These are phyloP conservation scores for Pythium sukuiense DNA, from an alignment of 352 stramenopile species.

Conservation along the genomic window DNA sequence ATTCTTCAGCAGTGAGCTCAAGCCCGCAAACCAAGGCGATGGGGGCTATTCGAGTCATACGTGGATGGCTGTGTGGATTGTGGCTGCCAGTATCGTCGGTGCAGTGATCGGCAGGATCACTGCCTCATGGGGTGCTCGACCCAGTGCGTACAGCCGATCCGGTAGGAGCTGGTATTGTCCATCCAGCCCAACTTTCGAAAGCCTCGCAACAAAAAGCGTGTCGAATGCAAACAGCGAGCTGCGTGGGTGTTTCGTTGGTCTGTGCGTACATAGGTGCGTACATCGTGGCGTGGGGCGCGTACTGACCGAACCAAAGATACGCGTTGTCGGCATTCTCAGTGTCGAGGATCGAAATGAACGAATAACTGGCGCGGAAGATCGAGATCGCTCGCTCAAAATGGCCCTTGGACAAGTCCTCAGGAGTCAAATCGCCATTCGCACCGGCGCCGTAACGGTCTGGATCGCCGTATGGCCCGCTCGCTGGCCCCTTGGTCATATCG, in stretches of 20 bases:
- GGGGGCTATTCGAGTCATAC: conserved; percentile 48
- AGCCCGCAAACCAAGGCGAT: neutral
- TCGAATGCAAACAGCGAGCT: conserved; percentile 68
- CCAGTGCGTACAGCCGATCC: conserved; percentile 45
- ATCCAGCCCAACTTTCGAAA: no score
- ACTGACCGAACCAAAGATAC: conserved; percentile 89
- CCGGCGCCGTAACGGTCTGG: conserved; percentile 84
- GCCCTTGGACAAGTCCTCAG: conserved; percentile 44
- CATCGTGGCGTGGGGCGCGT: conserved; percentile 81
- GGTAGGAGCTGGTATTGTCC: no score
- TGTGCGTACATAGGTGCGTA: conserved; percentile 90
- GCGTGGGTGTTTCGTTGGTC: conserved; percentile 40
- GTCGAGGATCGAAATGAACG: conserved; percentile 70
- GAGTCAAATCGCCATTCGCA: conserved; percentile 45
- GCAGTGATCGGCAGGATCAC: conserved; percentile 55
- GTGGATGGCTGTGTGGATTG: conserved; percentile 40
- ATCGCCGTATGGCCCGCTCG: conserved; percentile 87
- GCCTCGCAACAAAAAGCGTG: no score
- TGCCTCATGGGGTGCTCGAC: conserved; percentile 27
- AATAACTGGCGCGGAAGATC: conserved; percentile 91
- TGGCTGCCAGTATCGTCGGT: conserved; percentile 47
- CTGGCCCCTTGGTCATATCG: conserved; percentile 79
- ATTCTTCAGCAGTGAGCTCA: conserved; percentile 44
- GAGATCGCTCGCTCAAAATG: conserved; percentile 91
- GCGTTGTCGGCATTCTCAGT: conserved; percentile 50